A percentile compares a stretch with the other conserved stretches of the same genome.
phyloP scores from a whole-genome alignment of 352 stramenopile genomes.

The Phytopythium mirpurense region DNA sequence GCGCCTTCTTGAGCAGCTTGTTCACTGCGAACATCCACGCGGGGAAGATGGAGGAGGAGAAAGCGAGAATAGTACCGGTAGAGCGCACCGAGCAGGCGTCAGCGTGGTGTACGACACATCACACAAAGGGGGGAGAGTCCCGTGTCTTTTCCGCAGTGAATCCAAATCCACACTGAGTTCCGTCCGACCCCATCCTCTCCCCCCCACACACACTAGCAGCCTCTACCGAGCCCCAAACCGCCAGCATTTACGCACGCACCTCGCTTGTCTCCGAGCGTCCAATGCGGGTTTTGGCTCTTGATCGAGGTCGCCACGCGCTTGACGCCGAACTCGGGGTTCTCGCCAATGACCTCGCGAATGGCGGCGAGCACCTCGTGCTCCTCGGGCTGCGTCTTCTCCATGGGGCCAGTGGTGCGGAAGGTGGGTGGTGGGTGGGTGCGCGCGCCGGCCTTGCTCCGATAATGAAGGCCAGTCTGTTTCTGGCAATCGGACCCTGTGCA shows the following conservation, averaged over 20 bases:
- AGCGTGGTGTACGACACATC: slow-evolving; percentile 4
- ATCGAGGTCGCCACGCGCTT: slow-evolving; percentile 56
- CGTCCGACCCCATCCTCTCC: slow-evolving; percentile 8
- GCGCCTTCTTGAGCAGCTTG: slow-evolving; percentile 72
- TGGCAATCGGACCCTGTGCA: too few relatives aligned
- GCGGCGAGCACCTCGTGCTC: slow-evolving; percentile 56
- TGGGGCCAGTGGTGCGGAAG: slow-evolving; percentile 9
- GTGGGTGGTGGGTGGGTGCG: neutral
- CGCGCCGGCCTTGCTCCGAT: slow-evolving; percentile 1
- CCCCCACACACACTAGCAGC: neutral
- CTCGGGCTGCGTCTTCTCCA: slow-evolving; percentile 56
- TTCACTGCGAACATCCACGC: slow-evolving; percentile 42
- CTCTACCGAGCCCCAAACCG: too few relatives aligned
- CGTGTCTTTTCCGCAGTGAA: too few relatives aligned
- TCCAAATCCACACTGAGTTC: too few relatives aligned
- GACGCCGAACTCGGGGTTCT: slow-evolving; percentile 65
- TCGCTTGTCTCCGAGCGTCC: slow-evolving; percentile 67
- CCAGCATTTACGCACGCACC: slow-evolving; percentile 26
- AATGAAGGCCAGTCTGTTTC: neutral
- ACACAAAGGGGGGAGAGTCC: neutral
- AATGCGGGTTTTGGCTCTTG: slow-evolving; percentile 66
- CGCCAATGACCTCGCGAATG: slow-evolving; percentile 46
- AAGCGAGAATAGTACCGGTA: slow-evolving; percentile 9
- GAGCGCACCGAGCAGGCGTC: slow-evolving; percentile 12
- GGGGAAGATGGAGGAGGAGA: too few relatives aligned